Evolutionary conservation across 352 stramenopile genomes (phyloP).

Genomic region (Bremia lactucae): DNA sequence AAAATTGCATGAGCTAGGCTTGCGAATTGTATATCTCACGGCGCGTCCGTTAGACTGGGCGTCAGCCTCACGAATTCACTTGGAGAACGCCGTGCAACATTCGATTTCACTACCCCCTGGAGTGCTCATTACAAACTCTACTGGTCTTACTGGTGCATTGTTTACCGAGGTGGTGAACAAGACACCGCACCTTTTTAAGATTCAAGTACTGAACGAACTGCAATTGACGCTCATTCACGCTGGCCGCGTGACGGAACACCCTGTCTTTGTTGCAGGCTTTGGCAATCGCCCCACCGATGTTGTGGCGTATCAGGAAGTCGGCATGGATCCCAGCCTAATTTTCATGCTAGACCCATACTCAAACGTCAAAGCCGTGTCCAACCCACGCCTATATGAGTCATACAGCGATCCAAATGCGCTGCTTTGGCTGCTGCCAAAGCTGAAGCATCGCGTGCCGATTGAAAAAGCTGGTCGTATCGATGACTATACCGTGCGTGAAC

Average conservation of each 20-base stretch:
- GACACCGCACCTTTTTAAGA: constrained; percentile 77
- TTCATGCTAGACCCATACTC: constrained; percentile 81
- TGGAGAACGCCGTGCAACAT: constrained; percentile 66
- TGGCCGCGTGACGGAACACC: constrained; percentile 54
- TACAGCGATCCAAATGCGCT: constrained; percentile 75
- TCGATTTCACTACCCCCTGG: constrained; percentile 45
- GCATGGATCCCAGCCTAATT: constrained; percentile 56
- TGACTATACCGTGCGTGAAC: constrained; percentile 70
- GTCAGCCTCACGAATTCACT: constrained; percentile 49
- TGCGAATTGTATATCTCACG: constrained; percentile 77
- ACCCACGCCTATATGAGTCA: constrained; percentile 63
- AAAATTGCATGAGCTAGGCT: constrained; percentile 58
- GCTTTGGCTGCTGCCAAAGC: constrained; percentile 63
- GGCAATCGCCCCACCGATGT: constrained; percentile 76
- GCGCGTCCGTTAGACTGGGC: constrained; percentile 74
- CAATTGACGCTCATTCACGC: constrained; percentile 74
- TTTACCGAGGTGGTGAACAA: constrained; percentile 83
- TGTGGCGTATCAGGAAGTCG: constrained; percentile 67
- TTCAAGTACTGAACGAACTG: constrained; percentile 71
- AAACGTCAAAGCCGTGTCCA: constrained; percentile 47
- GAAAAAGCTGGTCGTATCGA: constrained; percentile 71
- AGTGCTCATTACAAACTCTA: constrained; percentile 75
- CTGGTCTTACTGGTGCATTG: constrained; percentile 59
- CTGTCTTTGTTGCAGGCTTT: constrained; percentile 80
- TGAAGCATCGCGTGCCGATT: constrained; percentile 76